Conservation (phyloP, 305 asterid species). For the Fraxinus velutina region DNA sequence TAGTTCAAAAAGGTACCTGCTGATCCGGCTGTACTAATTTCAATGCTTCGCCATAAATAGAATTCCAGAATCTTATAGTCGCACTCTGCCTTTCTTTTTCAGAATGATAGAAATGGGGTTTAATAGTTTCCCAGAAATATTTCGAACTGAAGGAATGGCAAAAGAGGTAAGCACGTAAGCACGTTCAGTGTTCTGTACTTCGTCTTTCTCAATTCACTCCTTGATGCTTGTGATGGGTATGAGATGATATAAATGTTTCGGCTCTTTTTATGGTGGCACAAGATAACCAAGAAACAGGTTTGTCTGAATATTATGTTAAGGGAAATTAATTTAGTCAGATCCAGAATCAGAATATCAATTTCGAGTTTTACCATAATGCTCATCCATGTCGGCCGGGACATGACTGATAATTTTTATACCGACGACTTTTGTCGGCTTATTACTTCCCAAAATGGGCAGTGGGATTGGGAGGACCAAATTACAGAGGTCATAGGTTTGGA, state of each 20-base stretch:
- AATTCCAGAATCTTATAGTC: conserved; percentile 15
- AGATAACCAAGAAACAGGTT: background rate
- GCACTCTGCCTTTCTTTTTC: conserved; percentile 14
- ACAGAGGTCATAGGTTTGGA: background rate
- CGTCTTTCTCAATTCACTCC: conserved; percentile 8
- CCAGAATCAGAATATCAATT: background rate
- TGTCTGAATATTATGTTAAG: background rate
- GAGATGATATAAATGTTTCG: conserved; percentile 9
- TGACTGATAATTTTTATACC: background rate
- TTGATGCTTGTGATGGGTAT: conserved; percentile 17
- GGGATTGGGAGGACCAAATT: background rate
- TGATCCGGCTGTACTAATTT: conserved; percentile 8
- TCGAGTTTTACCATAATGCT: background rate
- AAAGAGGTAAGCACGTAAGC: conserved; percentile 46
- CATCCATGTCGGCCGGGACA: background rate
- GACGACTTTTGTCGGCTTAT: background rate
- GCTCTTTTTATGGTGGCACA: conserved; percentile 2
- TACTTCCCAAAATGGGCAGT: background rate
- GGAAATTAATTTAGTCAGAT: background rate
- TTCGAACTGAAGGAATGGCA: conserved; percentile 44
- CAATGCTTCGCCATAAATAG: background rate
- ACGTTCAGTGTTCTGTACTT: background rate
- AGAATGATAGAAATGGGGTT: conserved; percentile 86
- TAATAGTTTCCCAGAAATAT: conserved; percentile 77
- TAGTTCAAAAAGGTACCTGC: conserved; percentile 69